Conservation (phyloP, 2,329 filamentous ascomycete species). For the Didymella arachidicola region DNA sequence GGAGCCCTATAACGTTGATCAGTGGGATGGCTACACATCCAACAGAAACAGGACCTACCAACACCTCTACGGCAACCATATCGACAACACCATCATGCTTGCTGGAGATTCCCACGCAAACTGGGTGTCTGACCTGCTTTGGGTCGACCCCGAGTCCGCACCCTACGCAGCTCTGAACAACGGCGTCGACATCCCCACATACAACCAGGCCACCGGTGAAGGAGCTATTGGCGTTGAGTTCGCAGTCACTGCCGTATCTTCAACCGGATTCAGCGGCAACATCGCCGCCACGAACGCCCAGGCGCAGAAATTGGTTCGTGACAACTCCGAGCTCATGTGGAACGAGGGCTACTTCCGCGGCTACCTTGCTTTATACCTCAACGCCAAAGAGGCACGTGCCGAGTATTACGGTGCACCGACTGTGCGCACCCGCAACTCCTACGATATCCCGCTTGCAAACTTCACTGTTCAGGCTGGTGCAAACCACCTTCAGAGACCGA, state of each 20-base stretch:
- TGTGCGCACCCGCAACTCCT: constrained; percentile 63
- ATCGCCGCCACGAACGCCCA: constrained; percentile 57
- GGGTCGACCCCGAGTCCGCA: constrained; percentile 38
- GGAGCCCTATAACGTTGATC: constrained; percentile 57
- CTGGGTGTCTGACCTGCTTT: constrained; percentile 58
- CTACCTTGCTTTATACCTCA: constrained; percentile 17
- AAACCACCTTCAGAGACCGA: constrained; percentile 61
- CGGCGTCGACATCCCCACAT: constrained; percentile 32
- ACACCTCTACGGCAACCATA: constrained; percentile 69
- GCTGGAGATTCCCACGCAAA: constrained; percentile 72
- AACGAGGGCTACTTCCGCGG: constrained; percentile 23
- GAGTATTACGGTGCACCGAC: constrained; percentile 68
- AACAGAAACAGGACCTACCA: constrained; percentile 74
- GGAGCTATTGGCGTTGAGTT: constrained; percentile 56
- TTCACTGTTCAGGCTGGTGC: constrained; percentile 70
- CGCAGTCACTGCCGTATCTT: constrained; percentile 62
- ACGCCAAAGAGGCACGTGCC: constrained; percentile 55
- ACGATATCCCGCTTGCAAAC: constrained; percentile 70
- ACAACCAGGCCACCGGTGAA: constrained; percentile 46
- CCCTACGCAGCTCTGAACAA: constrained; percentile 24
- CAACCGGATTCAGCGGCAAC: constrained; percentile 57
- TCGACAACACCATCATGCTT: constrained; percentile 74
- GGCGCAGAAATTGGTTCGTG: constrained; percentile 34
- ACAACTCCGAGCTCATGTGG: constrained; percentile 72
- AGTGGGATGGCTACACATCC: constrained; percentile 65